phyloP scores from a whole-genome alignment of 352 stramenopile species.

The Phytophthora pluvialis region DNA sequence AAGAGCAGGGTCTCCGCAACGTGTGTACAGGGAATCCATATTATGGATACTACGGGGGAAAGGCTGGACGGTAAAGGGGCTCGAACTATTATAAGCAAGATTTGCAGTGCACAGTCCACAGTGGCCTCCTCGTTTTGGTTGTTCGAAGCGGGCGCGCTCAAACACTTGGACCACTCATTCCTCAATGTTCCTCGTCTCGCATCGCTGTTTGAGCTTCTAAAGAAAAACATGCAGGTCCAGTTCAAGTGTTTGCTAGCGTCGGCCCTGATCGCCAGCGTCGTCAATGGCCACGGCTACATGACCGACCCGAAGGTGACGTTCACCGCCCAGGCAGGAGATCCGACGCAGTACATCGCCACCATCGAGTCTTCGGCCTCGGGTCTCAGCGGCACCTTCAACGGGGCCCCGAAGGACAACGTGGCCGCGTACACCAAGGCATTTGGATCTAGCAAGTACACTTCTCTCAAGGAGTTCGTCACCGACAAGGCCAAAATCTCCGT shows the following conservation, averaged over 20 bases:
- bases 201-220: not conserved
- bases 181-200: conserved; percentile 10
- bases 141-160: conserved; percentile 22
- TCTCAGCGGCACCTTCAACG: conserved; percentile 27
- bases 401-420: conserved; percentile 25
- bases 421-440: conserved; percentile 31
- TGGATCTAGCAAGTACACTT: conserved; percentile 27
- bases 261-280: conserved; percentile 1
- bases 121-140: conserved; percentile 15
- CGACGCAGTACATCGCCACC: conserved; percentile 33
- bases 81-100: conserved; percentile 15
- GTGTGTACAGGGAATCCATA: not conserved
- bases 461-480: conserved; percentile 30
- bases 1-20: not conserved
- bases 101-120: conserved; percentile 10
- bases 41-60: not conserved
- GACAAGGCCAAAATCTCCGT: conserved; percentile 26
- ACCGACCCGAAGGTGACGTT: conserved; percentile 26
- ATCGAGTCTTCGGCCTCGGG: conserved; percentile 28
- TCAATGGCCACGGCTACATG: conserved; percentile 34
- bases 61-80: conserved; percentile 20
- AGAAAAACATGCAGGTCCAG: conserved; percentile 4
- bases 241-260: conserved; percentile 19
- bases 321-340: conserved; percentile 17
- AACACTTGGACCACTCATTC: conserved; percentile 14